These are phyloP conservation scores for Cryphonectria japonica DNA, from an alignment of 2,329 filamentous ascomycete species.

Conservation along the genomic window DNA sequence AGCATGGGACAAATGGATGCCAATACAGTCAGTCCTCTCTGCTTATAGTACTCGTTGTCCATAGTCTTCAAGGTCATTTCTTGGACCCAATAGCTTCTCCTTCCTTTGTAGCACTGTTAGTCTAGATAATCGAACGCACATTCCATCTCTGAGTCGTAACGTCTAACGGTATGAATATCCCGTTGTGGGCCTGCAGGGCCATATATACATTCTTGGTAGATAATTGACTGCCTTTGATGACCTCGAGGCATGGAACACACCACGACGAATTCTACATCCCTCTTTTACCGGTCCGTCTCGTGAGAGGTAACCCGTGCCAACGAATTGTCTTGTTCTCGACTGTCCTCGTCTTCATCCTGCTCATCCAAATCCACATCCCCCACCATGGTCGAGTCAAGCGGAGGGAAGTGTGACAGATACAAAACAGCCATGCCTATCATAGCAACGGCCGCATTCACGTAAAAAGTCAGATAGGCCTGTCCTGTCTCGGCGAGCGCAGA, in stretches of 20 bases:
- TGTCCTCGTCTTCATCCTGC: constrained; percentile 2
- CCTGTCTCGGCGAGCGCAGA: constrained; percentile 64
- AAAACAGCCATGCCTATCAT: constrained; percentile 49
- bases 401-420: constrained; percentile 48
- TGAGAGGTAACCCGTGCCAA: constrained; percentile 25
- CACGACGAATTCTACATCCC: background rate
- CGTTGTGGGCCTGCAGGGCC: too few species aligned
- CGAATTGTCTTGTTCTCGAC: background rate
- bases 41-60: too few species aligned
- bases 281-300: constrained; percentile 26
- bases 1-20: too few species aligned
- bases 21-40: too few species aligned
- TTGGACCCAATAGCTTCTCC: too few species aligned
- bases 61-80: too few species aligned
- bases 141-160: too few species aligned
- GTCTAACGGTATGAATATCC: too few species aligned
- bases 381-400: constrained; percentile 42
- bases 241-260: background rate
- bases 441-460: constrained; percentile 66
- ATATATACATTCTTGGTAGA: background rate
- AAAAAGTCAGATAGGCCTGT: constrained; percentile 65
- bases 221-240: background rate
- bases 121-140: too few species aligned
- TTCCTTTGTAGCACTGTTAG: too few species aligned
- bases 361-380: constrained; percentile 31